Base-by-base conservation (phyloP, 2,329 filamentous ascomycete species). In the Claviceps digitariae region DNA sequence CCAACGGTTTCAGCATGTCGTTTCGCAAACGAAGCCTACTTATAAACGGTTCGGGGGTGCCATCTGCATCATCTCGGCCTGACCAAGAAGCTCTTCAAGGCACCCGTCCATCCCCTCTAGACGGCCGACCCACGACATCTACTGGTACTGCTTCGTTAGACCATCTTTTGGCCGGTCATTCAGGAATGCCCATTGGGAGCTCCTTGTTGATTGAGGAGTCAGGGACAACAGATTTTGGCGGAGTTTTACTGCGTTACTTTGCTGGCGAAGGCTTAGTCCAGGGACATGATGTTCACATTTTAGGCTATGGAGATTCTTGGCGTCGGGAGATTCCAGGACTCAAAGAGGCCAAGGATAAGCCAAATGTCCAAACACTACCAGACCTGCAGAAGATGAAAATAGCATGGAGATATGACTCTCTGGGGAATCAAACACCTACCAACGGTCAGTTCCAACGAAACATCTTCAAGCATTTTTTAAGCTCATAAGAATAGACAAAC, bases 251-350 rank as follows among this genome's bases (percentile, higher is more conserved):
- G 46, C 80, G 87, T 53, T 96, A 93, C 66, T 98, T 89, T 69
- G 91, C 90, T 1, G 90, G 91, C 0, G 90, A 98, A 69, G 93
- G 93, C 2, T 79, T 97, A 4, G 81, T 94, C 6, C 93, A 98
- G 64, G 90, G 88, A 1, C 93, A 98, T 63, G 79, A 83, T 54
- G 81, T 98, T 50, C 90, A 96, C 68, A 81, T 95, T 3, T 75
- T 97, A 40, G 91, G 90, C 2, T 75, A 87, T 57, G 81, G 82
- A 8, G 86, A 93, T 56, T 74, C 77, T 48, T 97, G 93, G 93
- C 81, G 83, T 40, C 76, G 86, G 57, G 89, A 91, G 60, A 73
- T 98, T 23, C 93, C 93, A 3, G 91, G 86, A 0, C 67, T 94
- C 36, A 38, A 23, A 76, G 74, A 1, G 70, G 62, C 10, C 66